Percentiles rank a stretch among this genome's conserved stretches.
phyloP scores from a whole-genome alignment of 2,329 filamentous ascomycete genomes.

The Exutisphaerella laricina region DNA sequence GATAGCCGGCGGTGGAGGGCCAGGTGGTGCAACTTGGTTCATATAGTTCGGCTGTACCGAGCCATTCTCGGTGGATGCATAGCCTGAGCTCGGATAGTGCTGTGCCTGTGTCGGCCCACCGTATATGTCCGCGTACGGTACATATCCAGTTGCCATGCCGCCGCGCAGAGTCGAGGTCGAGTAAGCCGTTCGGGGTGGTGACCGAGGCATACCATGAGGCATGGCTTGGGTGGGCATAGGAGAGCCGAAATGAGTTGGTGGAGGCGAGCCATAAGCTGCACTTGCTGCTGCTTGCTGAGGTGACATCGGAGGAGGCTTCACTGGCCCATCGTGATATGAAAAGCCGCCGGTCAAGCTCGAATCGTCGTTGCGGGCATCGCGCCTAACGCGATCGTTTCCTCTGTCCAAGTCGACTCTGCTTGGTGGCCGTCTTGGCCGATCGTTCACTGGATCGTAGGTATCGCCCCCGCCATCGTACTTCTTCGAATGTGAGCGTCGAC shows the following conservation, averaged over 20 bases:
- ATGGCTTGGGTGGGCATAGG: constrained; percentile 5
- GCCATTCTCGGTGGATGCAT: constrained; percentile 20
- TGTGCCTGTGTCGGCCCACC: constrained; percentile 18
- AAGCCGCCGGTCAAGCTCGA: constrained; percentile 7
- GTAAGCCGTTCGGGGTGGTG: constrained; percentile 10
- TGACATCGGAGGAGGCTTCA: constrained; percentile 11
- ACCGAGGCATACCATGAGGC: constrained; percentile 2
- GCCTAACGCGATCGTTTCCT: constrained; percentile 14
- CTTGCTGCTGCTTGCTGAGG: constrained; percentile 6
- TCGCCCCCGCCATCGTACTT: constrained; percentile 26
- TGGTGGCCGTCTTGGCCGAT: constrained; percentile 20
- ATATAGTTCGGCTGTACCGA: constrained; percentile 23
- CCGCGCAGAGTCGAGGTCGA: constrained; percentile 21
- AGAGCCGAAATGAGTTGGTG: constrained; percentile 8
- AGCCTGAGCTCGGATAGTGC: constrained; percentile 10
- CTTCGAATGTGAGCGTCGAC: constrained; percentile 10
- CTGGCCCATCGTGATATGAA: constrained; percentile 11
- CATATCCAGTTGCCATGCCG: constrained; percentile 27
- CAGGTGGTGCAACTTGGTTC: constrained; percentile 20
- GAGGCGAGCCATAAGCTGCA: constrained; percentile 6
- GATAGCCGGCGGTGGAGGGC: constrained; percentile 4
- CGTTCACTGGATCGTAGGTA: constrained; percentile 22
- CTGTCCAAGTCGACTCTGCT: constrained; percentile 23
- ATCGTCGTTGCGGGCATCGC: constrained; percentile 17
- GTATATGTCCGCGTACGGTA: constrained; percentile 35